Base-by-base conservation (phyloP, 2,329 filamentous ascomycete species). In the Parastagonospora nodorum region DNA sequence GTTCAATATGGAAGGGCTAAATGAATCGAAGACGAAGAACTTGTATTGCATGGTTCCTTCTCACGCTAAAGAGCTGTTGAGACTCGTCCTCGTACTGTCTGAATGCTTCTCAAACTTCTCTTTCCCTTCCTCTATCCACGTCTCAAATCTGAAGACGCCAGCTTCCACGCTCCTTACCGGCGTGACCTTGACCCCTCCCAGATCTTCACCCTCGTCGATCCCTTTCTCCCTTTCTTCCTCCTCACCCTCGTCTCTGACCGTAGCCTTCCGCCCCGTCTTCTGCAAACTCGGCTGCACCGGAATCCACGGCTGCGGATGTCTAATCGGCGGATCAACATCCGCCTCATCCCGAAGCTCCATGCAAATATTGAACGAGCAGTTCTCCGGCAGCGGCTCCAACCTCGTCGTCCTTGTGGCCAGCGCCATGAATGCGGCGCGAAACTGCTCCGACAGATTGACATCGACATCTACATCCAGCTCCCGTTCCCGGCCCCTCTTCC, bases 291-390 rank as follows among this genome's bases (percentile, higher is more conserved):
- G 79, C 60, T 85, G 80, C 36, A 81, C 81, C 9, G 84, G 83
- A 48, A 87, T 80, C 84, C 84, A 87, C 6, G 78, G 75, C 64
- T 85, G 81, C 56, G 78, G 76, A 58, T 86, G 76, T 33, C 69
- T 71, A 28, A 79, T 60, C 1, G 79, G 78, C 28, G 78, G 73
- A 33, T 76, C 72, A 28, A 76, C 78, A 9, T 80, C 73, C 0
- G 78, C 79, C 35, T 85, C 79, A 16, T 88, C 83, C 33, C 82
- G 83, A 57, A 92, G 69, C 72, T 93, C 89, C 35, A 93, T 81
- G 0, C 86, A 87, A n/a, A 93, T 72, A 0, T 88, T 90, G 70
- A 89, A 93, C 0, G 87, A 88, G 69, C 88, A 91, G 1, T 82
- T 82, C 1, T 79, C 73, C 0, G 88, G 88, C 16, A 92, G 68